Evolutionary conservation across 164 flowering plant species (phyloP).

Genomic region (Protea cynaroides): DNA sequence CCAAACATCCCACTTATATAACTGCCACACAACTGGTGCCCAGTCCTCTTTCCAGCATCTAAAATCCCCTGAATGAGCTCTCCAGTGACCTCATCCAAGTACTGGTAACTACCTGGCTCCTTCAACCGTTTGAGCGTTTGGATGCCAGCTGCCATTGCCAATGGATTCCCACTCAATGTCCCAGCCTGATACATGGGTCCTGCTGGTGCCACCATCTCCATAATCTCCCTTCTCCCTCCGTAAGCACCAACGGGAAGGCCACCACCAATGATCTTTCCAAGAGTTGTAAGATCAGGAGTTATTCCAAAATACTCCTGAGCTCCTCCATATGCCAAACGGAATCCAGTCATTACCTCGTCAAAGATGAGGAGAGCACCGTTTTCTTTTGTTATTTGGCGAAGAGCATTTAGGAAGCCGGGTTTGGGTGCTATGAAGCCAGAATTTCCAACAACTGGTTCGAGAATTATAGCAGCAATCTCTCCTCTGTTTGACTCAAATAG

Average conservation of each 20-base stretch:
- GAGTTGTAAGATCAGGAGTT: conserved; percentile 82
- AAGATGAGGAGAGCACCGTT: conserved; percentile 72
- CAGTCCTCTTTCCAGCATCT: conserved; percentile 68
- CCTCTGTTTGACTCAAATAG: conserved; percentile 62
- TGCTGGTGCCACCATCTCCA: conserved; percentile 99
- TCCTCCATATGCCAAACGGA: conserved; percentile 86
- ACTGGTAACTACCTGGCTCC: conserved; percentile 60
- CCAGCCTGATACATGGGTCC: conserved; percentile 99
- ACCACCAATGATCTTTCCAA: conserved; percentile 94
- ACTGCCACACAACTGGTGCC: conserved; percentile 84
- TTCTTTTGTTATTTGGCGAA: conserved; percentile 60
- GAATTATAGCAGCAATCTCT: conserved; percentile 76
- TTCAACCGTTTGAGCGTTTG: conserved; percentile 74
- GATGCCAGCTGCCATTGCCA: conserved; percentile 98
- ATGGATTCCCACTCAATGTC: conserved; percentile 92
- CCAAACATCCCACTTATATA: conserved; percentile 87
- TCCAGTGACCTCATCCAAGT: conserved; percentile 60
- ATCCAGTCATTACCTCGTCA: conserved; percentile 98
- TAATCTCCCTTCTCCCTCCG: conserved; percentile 91
- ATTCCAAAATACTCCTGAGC: conserved; percentile 88
- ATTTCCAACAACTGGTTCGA: conserved; percentile 95
- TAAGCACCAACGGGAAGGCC: conserved; percentile 98
- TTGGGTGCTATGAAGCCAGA: conserved; percentile 77
- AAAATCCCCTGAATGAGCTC: conserved; percentile 65
- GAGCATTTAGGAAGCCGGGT: conserved; percentile 56